Conservation (phyloP, 345 rosid genomes). For the Anastatica hierochuntica region DNA sequence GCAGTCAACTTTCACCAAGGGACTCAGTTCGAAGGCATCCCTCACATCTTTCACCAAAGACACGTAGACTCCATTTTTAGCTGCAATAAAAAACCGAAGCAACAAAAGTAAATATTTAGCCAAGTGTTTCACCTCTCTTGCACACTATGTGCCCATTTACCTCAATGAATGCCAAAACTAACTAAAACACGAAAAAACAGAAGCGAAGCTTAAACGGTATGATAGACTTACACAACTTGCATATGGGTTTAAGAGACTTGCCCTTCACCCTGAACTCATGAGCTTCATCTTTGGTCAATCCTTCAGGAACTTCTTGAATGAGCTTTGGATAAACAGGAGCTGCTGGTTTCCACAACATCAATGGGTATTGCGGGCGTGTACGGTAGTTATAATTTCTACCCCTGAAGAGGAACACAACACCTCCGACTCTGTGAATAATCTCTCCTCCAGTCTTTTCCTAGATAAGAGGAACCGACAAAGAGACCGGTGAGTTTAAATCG, state of each 20-base stretch:
- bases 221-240: conserved; percentile 58
- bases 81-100: conserved; percentile 34
- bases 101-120: not conserved
- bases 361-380: conserved; percentile 68
- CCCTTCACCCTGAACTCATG: conserved; percentile 52
- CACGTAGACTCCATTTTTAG: conserved; percentile 76
- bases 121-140: not conserved
- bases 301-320: conserved; percentile 83
- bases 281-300: conserved; percentile 70
- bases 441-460: conserved; percentile 86
- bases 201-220: not conserved
- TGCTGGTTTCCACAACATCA: conserved; percentile 98
- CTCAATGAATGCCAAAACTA: not conserved
- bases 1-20: conserved; percentile 75
- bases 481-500: too few species aligned
- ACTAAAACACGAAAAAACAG: not conserved
- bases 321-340: conserved; percentile 95
- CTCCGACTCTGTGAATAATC: conserved; percentile 68
- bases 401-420: conserved; percentile 71
- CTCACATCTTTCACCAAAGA: conserved; percentile 69
- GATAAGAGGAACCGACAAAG: not conserved
- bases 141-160: too few species aligned
- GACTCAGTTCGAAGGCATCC: conserved; percentile 79
- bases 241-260: conserved; percentile 62
- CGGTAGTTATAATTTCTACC: conserved; percentile 84